phyloP scores from a whole-genome alignment of 108 stramenopile genomes.

The Skeletonema potamos region DNA sequence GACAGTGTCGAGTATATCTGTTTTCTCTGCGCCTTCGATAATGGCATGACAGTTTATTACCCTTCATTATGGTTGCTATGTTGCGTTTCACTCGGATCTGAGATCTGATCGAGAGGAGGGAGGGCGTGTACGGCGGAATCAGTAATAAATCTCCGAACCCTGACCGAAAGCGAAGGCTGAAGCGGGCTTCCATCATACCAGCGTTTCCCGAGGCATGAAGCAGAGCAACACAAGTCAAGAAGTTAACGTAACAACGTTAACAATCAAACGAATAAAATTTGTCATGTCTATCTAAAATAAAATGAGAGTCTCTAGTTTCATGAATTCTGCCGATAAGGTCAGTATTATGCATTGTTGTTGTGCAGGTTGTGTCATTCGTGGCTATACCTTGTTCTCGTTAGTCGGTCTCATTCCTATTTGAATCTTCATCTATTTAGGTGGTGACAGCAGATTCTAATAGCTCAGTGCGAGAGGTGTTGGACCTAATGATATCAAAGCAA shows the following conservation, averaged over 20 bases:
- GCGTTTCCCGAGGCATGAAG: no score
- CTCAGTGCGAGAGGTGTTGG: conserved; percentile 23
- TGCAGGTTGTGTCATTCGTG: no score
- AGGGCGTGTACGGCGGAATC: no score
- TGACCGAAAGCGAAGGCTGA: no score
- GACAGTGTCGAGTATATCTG: not conserved
- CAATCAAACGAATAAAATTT: not conserved
- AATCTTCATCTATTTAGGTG: not conserved
- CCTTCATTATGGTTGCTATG: no score
- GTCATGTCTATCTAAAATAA: not conserved
- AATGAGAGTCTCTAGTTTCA: conserved; percentile 35
- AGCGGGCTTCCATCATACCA: no score
- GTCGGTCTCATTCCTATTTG: no score
- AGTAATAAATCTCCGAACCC: no score
- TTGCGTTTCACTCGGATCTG: no score
- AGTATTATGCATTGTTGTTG: not conserved
- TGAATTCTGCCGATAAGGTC: conserved; percentile 34
- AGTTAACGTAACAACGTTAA: not conserved
- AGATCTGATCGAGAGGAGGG: no score
- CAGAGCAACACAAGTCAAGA: not conserved
- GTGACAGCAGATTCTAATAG: conserved; percentile 21
- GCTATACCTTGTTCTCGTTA: no score
- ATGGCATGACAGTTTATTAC: not conserved
- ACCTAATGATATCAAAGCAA: conserved; percentile 31
- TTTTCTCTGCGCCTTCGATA: not conserved